phyloP scores from a whole-genome alignment of 345 rosid species.

The Crucihimalaya himalaica region DNA sequence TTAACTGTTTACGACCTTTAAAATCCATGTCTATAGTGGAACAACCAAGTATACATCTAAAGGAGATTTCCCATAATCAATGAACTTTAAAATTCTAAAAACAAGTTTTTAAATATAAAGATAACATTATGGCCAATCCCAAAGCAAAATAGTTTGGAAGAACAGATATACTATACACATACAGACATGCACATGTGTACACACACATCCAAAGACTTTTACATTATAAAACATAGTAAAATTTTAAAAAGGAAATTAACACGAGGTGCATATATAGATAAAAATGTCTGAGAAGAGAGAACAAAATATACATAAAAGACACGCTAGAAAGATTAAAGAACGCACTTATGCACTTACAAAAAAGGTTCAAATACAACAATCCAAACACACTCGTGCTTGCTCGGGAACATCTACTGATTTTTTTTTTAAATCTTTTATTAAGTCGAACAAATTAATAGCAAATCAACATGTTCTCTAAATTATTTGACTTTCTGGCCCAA shows the following conservation, averaged over 20 bases:
- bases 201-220: conserved; percentile 15
- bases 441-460: not conserved
- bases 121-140: conserved; percentile 20
- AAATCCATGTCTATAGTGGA: too few relatives aligned
- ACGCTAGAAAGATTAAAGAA: conserved; percentile 17
- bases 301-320: conserved; percentile 23
- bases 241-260: conserved; percentile 1
- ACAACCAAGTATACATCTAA: too few relatives aligned
- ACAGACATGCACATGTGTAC: conserved; percentile 16
- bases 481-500: conserved; percentile 24
- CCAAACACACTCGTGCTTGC: conserved; percentile 30
- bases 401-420: conserved; percentile 37
- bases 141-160: conserved; percentile 19
- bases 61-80: not conserved
- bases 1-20: too few relatives aligned
- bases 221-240: not conserved
- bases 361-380: conserved; percentile 16
- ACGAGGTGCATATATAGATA: conserved; percentile 32
- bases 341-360: conserved; percentile 10
- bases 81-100: too few relatives aligned
- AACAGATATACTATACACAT: not conserved
- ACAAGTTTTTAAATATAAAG: not conserved
- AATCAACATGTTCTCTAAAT: not conserved
- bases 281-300: conserved; percentile 25
- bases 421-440: too few relatives aligned